Conservation (phyloP, 164 flowering plant genomes). For the Saururus chinensis region DNA sequence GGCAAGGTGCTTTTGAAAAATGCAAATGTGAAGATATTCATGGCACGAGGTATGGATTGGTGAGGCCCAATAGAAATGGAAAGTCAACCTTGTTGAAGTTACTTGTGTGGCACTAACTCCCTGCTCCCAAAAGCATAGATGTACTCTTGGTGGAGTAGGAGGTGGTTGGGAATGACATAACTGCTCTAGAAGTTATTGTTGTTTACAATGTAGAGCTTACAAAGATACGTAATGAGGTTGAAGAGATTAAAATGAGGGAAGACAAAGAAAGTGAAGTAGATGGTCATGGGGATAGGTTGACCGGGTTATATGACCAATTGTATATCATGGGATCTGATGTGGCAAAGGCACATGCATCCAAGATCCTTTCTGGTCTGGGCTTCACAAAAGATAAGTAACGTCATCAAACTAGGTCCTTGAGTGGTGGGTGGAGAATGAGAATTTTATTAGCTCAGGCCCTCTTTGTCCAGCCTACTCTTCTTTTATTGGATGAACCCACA, state of each 20-base stretch:
- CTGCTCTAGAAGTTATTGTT: too few relatives aligned
- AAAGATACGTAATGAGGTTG: too few relatives aligned
- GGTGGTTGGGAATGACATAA: constrained; percentile 66
- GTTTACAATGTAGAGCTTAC: too few relatives aligned
- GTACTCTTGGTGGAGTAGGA: too few relatives aligned
- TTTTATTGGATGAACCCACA: constrained; percentile 66
- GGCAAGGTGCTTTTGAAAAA: constrained; percentile 13
- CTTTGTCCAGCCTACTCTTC: constrained; percentile 72
- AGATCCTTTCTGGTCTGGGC: constrained; percentile 82
- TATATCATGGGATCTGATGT: constrained; percentile 69
- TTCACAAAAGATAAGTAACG: too few relatives aligned
- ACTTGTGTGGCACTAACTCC: too few relatives aligned
- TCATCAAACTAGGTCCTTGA: too few relatives aligned
- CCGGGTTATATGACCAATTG: constrained; percentile 60
- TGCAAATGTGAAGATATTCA: constrained; percentile 11
- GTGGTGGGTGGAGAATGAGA: constrained; percentile 93
- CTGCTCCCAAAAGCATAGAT: too few relatives aligned
- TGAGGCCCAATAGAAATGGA: constrained; percentile 85
- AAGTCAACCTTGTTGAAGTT: too few relatives aligned
- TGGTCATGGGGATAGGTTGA: constrained; percentile 51
- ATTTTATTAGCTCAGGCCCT: constrained; percentile 81
- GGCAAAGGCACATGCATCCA: constrained; percentile 80
- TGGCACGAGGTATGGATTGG: constrained; percentile 22
- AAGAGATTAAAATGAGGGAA: constrained; percentile 36
- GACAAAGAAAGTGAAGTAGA: constrained; percentile 22